These are phyloP conservation scores for Beauveria rudraprayagi DNA, from an alignment of 2,329 filamentous ascomycete species.

Conservation along the genomic window DNA sequence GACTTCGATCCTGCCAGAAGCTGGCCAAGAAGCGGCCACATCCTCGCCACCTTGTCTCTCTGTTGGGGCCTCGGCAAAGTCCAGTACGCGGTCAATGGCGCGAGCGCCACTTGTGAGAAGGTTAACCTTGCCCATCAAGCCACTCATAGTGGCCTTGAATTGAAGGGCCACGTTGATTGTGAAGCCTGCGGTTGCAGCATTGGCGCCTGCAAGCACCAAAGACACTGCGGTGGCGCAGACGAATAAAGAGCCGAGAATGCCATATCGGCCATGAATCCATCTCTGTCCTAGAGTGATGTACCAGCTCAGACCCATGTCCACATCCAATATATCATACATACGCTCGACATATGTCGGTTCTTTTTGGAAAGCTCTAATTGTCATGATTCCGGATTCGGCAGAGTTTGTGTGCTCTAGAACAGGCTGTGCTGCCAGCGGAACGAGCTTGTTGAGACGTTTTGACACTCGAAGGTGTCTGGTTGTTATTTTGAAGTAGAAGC, in stretches of 20 bases:
- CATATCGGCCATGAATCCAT: slow-evolving; percentile 8
- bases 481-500: slow-evolving; percentile 1
- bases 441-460: slow-evolving; percentile 3
- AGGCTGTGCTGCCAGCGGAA: slow-evolving; percentile 3
- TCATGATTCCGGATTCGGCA: slow-evolving; percentile 4
- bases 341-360: background rate
- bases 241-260: slow-evolving; percentile 7
- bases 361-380: slow-evolving; percentile 12
- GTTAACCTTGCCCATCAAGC: background rate
- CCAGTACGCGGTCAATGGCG: slow-evolving; percentile 1
- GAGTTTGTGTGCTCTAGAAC: slow-evolving; percentile 10
- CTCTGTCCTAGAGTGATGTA: slow-evolving; percentile 1
- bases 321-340: slow-evolving; percentile 9
- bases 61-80: background rate
- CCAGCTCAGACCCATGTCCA: background rate
- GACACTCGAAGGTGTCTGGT: background rate
- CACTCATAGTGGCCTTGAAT: slow-evolving; percentile 4
- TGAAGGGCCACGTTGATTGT: slow-evolving; percentile 8
- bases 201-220: background rate
- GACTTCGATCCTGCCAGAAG: background rate
- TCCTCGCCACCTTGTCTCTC: slow-evolving; percentile 2
- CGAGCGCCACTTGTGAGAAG: background rate
- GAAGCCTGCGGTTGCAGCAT: slow-evolving; percentile 8
- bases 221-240: slow-evolving; percentile 2
- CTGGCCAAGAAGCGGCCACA: background rate